Evolutionary conservation across 371 early-diverging fungal species (phyloP), one percentile per base, ranked within the genome.

Genomic region (Mucor piriformis): DNA sequence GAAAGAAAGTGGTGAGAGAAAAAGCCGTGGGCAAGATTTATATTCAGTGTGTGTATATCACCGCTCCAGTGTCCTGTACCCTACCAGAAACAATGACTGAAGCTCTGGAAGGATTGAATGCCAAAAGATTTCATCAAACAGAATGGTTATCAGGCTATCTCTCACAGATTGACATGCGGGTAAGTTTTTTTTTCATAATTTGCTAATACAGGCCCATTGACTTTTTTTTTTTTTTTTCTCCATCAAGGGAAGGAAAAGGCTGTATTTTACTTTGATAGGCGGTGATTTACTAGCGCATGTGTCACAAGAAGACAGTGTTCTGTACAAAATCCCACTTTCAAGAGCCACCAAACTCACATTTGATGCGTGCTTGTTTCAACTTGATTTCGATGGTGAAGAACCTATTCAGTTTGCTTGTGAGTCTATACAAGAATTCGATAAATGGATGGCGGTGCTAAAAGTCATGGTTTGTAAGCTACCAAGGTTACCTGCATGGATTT

Each of bases 1-100:
- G 44, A 27, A 23, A 63, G 50, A 23, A 40, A 40, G 8, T 65
- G n/a, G 23, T 46, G 33, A 23, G 6, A 16, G 73, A 74, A 59
- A 74, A 75, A 33, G 78, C 73, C 4, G 72, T 78, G 6, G 78
- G 78, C 3, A 78, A 75, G 32, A 34, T 78, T 5, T 62, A 65
- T 2, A 59, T 69, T 1, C 51, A 73, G 23, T 57, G 69, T 15
- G 63, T 74, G 37, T 63, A 56, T 49, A 13, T 51, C 3, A 35
- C 21, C 2, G n/a, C 54, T 2, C n/a, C 35, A 6, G 33, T 7
- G 0, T 16, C 38, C 11, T 40, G 49, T 15, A 21, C 47, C 33
- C 44, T 67, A 16, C 61, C 67, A 27, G 61, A 63, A 13, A 40
- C n/a, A 13, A 54, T 77, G 33, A 52, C 69, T 10, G 64, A 54